A percentile compares a stretch with the other conserved stretches of the same genome.
phyloP scores from a whole-genome alignment of 345 rosid species.

The Ceriops decandra region DNA sequence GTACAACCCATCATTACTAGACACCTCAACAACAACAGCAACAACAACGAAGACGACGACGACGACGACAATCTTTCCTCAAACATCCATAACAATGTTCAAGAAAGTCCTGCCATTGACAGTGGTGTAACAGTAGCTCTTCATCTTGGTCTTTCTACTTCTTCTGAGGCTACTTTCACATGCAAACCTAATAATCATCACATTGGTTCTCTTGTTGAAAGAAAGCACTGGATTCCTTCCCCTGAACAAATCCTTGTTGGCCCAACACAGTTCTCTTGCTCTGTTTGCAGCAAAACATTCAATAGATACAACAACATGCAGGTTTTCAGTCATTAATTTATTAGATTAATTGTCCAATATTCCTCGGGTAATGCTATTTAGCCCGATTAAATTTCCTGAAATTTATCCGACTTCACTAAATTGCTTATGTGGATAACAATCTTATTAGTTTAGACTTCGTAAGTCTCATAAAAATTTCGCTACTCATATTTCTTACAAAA shows the following conservation, averaged over 20 bases:
- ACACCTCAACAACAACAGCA: conserved; percentile 19
- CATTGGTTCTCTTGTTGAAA: conserved; percentile 30
- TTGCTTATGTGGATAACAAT: too few species aligned
- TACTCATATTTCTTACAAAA: neutral
- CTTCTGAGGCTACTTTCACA: conserved; percentile 19
- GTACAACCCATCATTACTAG: conserved; percentile 31
- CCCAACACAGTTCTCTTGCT: conserved; percentile 90
- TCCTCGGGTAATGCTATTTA: neutral
- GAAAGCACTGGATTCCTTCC: conserved; percentile 85
- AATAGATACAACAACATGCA: conserved; percentile 94
- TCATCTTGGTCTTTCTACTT: conserved; percentile 53
- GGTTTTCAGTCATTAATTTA: conserved; percentile 32
- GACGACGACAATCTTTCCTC: conserved; percentile 7
- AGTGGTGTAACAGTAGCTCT: conserved; percentile 69
- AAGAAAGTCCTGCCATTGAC: conserved; percentile 20
- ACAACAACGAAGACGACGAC: neutral
- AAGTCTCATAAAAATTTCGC: too few species aligned
- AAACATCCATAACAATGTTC: conserved; percentile 8
- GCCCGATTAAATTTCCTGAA: too few species aligned
- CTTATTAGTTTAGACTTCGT: too few species aligned
- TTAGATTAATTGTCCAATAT: neutral
- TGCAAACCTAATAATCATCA: conserved; percentile 31
- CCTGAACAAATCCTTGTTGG: conserved; percentile 86
- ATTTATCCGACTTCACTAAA: too few species aligned
- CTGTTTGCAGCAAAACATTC: conserved; percentile 82